Evolutionary conservation across 148 eudicot species (phyloP).

Genomic region (Euryodendron excelsum): DNA sequence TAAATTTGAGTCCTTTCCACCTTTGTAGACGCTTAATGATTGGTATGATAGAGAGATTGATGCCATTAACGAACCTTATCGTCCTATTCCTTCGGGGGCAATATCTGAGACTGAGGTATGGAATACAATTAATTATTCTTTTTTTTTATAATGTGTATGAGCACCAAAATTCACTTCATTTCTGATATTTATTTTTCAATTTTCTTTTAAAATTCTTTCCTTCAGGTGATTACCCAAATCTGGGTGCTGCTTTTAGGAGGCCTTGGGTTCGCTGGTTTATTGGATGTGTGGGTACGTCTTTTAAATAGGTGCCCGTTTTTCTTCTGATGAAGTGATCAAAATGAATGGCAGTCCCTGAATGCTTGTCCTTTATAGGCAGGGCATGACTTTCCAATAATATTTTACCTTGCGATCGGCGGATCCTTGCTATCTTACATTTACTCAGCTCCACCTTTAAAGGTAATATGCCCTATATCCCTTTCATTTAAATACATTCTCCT

Average conservation of each 20-base stretch:
- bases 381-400: constrained; percentile 64
- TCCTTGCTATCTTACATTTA: constrained; percentile 85
- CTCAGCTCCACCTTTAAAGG: constrained; percentile 98
- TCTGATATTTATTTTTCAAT: not conserved
- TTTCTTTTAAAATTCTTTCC: not conserved
- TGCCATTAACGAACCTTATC: constrained; percentile 97
- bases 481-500: not conserved
- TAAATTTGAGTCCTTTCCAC: constrained; percentile 12
- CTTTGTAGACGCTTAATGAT: constrained; percentile 83
- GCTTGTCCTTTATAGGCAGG: constrained; percentile 62
- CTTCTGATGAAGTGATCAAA: not conserved
- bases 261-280: constrained; percentile 70
- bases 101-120: constrained; percentile 82
- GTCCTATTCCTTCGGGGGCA: constrained; percentile 96
- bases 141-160: not conserved
- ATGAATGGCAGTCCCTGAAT: constrained; percentile 10
- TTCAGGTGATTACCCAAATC: constrained; percentile 89
- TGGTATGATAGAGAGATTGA: constrained; percentile 98
- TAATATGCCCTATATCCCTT: constrained; percentile 20
- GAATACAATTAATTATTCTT: not conserved
- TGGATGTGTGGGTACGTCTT: constrained; percentile 87
- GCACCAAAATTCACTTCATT: not conserved
- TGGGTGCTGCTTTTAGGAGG: constrained; percentile 92
- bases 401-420: constrained; percentile 92
- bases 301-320: constrained; percentile 10